Base-by-base conservation (phyloP, 176 grass and related monocot species). In the Carex parvula region DNA sequence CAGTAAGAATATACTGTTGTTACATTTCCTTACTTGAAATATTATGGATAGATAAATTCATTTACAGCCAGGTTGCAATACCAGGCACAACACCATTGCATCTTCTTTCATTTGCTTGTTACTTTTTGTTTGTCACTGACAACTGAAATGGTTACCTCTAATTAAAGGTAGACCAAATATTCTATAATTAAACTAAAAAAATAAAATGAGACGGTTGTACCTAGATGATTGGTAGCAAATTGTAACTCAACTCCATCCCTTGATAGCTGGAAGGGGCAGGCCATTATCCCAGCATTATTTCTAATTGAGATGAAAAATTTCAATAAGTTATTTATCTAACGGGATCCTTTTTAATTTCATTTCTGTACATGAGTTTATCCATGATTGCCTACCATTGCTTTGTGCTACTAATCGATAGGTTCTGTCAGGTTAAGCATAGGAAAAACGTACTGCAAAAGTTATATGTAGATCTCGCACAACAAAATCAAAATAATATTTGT, bases 271-370 rank as follows among this genome's bases (percentile, higher is more conserved):
- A 89, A 97, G 54, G 92, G 94, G 64, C 94, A 97, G 0, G 83
- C 92, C 94, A 97, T 97, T 72, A 94, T 87, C 35, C 90, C 95
- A 70, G 92, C 95, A 80, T 97, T 94, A 83, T 97, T 97, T 85
- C 92, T 97, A 88, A 74, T 94, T 39, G 32, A 48, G 86, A 62
- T n/a, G 15, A 80, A 81, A 29, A 90, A 53, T 15, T 62, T 22
- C 53, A 70, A 8, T 50, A 33, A 37, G 58, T 76, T 55, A 76
- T 6, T 14, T 76, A 54, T 22, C 10, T 24, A 16, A 24, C 3
- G 16, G 3, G 12, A 74, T 55, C 6, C 72, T 16, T 76, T 54
- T 53, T 46, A 54, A 15, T 73, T 5, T 10, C 68, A 44, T 54
- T 55, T 62, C 20, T n/a, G n/a, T 30, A 30, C 13, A 76, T 15